phyloP scores from a whole-genome alignment of 805 yeast species.

The Nadsonia fulvescens region DNA sequence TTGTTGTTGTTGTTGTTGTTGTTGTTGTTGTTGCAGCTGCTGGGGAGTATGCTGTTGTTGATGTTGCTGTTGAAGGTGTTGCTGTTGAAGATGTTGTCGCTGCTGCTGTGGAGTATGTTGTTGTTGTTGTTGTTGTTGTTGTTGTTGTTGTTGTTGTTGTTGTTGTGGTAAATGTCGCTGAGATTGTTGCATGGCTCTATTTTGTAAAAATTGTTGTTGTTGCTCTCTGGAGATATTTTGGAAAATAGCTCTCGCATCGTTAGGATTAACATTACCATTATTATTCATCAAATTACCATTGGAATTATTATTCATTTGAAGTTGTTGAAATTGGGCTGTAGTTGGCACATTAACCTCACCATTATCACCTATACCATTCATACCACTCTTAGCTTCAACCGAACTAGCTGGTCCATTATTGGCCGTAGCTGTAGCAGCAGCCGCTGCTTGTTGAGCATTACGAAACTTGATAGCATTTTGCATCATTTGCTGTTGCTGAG shows the following conservation, averaged over 20 bases:
- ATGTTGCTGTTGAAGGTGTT: slow-evolving; percentile 12
- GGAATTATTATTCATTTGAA: slow-evolving; percentile 7
- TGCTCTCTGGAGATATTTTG: slow-evolving; percentile 11
- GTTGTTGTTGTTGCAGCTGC: slow-evolving; percentile 8
- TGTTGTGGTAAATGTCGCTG: slow-evolving; percentile 10
- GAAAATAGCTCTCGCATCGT: slow-evolving; percentile 6
- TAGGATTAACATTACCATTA: slow-evolving; percentile 2
- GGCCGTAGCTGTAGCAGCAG: slow-evolving; percentile 8
- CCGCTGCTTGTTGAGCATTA: no score
- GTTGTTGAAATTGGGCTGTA: slow-evolving; percentile 5
- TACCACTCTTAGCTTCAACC: slow-evolving; percentile 1
- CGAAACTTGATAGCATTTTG: no score
- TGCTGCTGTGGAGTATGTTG: slow-evolving; percentile 7
- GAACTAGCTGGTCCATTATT: slow-evolving; percentile 11
- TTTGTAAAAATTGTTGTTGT: slow-evolving; percentile 10
- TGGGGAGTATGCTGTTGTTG: slow-evolving; percentile 10
- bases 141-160: slow-evolving; percentile 6
- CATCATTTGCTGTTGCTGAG: no score
- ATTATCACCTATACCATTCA: neutral
- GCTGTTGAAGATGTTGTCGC: slow-evolving; percentile 10
- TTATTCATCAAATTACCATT: slow-evolving; percentile 1
- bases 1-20: slow-evolving; percentile 9
- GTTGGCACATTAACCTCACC: slow-evolving; percentile 1
- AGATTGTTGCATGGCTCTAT: slow-evolving; percentile 6
- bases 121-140: slow-evolving; percentile 3